phyloP scores from a whole-genome alignment of 164 flowering plant genomes.

The Stephania japonica region DNA sequence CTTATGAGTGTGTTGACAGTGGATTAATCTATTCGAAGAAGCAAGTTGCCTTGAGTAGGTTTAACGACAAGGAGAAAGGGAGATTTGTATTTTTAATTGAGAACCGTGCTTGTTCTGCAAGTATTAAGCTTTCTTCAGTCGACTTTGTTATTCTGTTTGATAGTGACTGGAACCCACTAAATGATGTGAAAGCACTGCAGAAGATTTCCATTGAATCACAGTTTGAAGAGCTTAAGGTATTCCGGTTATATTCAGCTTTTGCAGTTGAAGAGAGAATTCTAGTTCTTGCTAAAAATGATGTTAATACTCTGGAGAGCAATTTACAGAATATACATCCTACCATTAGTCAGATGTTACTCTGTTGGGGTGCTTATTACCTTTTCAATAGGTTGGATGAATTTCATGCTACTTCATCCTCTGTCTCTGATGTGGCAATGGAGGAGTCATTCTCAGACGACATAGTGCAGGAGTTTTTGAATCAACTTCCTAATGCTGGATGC shows the following conservation, averaged over 20 bases:
- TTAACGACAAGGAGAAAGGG: slow-evolving; percentile 53
- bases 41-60: slow-evolving; percentile 57
- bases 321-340: slow-evolving; percentile 32
- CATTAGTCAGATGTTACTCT: slow-evolving; percentile 49
- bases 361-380: slow-evolving; percentile 69
- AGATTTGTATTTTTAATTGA: slow-evolving; percentile 77
- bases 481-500: slow-evolving; percentile 23
- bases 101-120: slow-evolving; percentile 65
- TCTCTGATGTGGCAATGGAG: slow-evolving; percentile 21
- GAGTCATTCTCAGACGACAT: slow-evolving; percentile 31
- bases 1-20: slow-evolving; percentile 75
- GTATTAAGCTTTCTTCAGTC: slow-evolving; percentile 65
- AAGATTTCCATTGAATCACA: slow-evolving; percentile 54
- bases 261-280: slow-evolving; percentile 80
- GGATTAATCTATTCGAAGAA: slow-evolving; percentile 37
- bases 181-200: slow-evolving; percentile 65
- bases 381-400: slow-evolving; percentile 54
- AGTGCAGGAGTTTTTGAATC: slow-evolving; percentile 39
- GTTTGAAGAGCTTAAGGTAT: slow-evolving; percentile 48
- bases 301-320: slow-evolving; percentile 30
- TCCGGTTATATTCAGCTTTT: slow-evolving; percentile 66
- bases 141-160: slow-evolving; percentile 58
- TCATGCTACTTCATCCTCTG: slow-evolving; percentile 27
- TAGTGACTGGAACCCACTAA: slow-evolving; percentile 80
- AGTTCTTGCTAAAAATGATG: slow-evolving; percentile 44